Evolutionary conservation across 495 filamentous ascomycete genomes (phyloP).

Genomic region (Friedmanniomyces simplex): DNA sequence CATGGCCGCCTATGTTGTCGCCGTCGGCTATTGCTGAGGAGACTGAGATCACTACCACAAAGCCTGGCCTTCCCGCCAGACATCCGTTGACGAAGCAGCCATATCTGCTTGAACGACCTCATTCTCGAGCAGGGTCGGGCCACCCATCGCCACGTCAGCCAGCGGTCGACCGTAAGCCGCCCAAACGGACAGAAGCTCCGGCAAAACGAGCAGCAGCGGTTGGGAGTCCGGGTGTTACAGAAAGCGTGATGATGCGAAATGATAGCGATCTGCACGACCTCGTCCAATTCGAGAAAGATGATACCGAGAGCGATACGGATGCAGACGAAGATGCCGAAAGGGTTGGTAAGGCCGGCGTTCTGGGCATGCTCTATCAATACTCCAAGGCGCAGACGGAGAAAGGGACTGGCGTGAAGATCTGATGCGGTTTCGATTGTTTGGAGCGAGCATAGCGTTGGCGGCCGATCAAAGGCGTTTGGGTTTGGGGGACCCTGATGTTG

Average conservation of each 20-base stretch:
- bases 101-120: not conserved
- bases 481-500: not conserved
- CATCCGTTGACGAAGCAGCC: not conserved
- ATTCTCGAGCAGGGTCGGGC: not conserved
- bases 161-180: not conserved
- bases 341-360: conserved; percentile 52
- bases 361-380: conserved; percentile 84
- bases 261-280: conserved; percentile 6
- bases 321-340: conserved; percentile 32
- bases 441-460: not conserved
- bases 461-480: not conserved
- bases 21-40: conserved; percentile 1
- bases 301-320: conserved; percentile 30
- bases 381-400: conserved; percentile 63
- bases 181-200: not conserved
- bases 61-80: not conserved
- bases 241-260: conserved; percentile 7
- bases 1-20: conserved; percentile 14
- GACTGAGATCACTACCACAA: not conserved
- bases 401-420: conserved; percentile 13
- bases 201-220: not conserved
- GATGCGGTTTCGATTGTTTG: not conserved
- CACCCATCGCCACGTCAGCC: not conserved
- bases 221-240: not conserved
- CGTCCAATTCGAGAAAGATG: not conserved